Base-by-base conservation (phyloP, 352 stramenopile species). In the Phytophthora litchii region DNA sequence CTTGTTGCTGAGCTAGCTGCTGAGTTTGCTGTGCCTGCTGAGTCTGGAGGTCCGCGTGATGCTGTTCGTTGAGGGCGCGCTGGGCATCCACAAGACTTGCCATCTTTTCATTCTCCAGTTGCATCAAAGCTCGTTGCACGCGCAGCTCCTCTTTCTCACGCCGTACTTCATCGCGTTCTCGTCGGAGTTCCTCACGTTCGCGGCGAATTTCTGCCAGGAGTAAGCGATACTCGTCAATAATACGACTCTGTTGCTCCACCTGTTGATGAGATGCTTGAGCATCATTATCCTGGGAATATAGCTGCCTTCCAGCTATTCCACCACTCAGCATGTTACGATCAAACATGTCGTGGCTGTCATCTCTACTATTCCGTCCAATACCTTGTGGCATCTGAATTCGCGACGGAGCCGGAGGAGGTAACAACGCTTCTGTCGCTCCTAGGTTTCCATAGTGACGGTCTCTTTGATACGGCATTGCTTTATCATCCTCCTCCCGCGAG, bases 61-160 rank as follows among this genome's bases (percentile, higher is more conserved):
- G 72, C 45, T 87, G 72, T 31, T 88, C 82, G 4, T 80, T 79
- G 19, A 88, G 60, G 11, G 72, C 74, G 13, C 80, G 73, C 49
- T 92, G 78, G 0, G 76, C 66, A 31, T 91, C 81, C 23, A 93
- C 65, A 16, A 88, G 61, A 38, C 54, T 81, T 7, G 71, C 70
- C 74, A 90, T 85, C 35, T 80, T 80, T 59, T 93, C 83, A 35
- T 91, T 93, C 42, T 93, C 83, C 34, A 91, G 59, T 50, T 91
- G 81, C 45, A 91, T 56, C 23, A 87, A 54, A 31, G 72, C 66
- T 32, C 80, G 72, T 27, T 92, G 80, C 20, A 89, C 70, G 1
- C 81, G 80, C n/a, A 92, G n/a, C 19, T 89, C 79, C 29, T 92
- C 83, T 40, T 86, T 89, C 43, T 91, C 83, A 3, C 67, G 68